Conservation (phyloP, 495 filamentous ascomycete genomes). For the Talaromyces liani region DNA sequence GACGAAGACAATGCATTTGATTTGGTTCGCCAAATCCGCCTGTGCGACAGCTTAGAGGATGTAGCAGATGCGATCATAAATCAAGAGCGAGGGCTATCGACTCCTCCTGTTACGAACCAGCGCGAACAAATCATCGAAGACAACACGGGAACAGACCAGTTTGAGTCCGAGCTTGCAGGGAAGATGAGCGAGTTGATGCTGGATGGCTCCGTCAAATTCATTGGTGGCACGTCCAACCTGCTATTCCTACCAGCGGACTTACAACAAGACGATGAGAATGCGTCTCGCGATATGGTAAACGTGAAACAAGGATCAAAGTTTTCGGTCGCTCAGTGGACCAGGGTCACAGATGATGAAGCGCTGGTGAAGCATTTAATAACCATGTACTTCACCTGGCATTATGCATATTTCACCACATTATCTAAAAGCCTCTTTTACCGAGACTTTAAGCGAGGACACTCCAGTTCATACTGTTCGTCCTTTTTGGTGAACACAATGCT, state of each 20-base stretch:
- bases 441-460: conserved; percentile 66
- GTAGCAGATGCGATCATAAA: conserved; percentile 75
- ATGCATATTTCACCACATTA: conserved; percentile 90
- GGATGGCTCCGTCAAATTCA: conserved; percentile 84
- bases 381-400: conserved; percentile 99
- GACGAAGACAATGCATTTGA: conserved; percentile 76
- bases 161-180: conserved; percentile 79
- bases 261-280: conserved; percentile 41
- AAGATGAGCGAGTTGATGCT: conserved; percentile 92
- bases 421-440: conserved; percentile 84
- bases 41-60: conserved; percentile 83
- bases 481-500: conserved; percentile 93
- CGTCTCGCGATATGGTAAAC: conserved; percentile 12
- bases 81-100: conserved; percentile 35
- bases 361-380: conserved; percentile 83
- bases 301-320: not conserved
- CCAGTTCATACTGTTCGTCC: conserved; percentile 72
- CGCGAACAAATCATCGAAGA: conserved; percentile 12
- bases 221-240: conserved; percentile 91
- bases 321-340: conserved; percentile 77
- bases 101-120: conserved; percentile 16
- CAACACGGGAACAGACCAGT: conserved; percentile 45
- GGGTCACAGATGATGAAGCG: conserved; percentile 70
- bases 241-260: conserved; percentile 64
- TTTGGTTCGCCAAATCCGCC: conserved; percentile 79